Evolutionary conservation across 768 basidiomycete genomes (phyloP), one percentile per base, ranked within the genome.

Genomic region (Holtermanniella nyarrowii): DNA sequence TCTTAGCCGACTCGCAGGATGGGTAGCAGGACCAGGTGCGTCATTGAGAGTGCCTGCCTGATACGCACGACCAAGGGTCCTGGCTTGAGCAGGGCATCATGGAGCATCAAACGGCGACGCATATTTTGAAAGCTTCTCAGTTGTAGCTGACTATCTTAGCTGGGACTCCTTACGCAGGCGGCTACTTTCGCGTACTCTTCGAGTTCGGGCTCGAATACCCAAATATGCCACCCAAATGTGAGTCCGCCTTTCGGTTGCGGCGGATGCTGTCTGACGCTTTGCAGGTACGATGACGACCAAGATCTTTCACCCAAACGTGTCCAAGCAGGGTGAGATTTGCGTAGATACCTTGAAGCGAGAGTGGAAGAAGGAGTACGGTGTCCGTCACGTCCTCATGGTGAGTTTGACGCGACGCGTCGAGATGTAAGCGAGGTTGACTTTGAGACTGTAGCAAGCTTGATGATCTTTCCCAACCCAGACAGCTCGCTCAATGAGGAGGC

Each of bases 321-420:
- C 89, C 0, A 77, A 79, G 26, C 71, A 79, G 0, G 90, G 90
- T 14, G 90, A 95, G 72, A 96, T 96, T 60, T 96, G 90, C 69
- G 90, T 96, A 13, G 93, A 91, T 74, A 96, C 90, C 5, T 75
- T 96, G 22, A 96, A 95, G 78, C 93, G 95, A 71, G 89, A 93
- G 63, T 96, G 91, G 91, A 85, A 89, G 69, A 79, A 86, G 21
- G 79, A 82, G 12, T 91, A 88, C 62, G 91, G 91, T 45, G 88
- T 97, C 25, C 80, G 77, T 13, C 88, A 91, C 69, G 93, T 93
- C 53, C 78, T 93, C 14, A 83, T 88, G 52, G 69, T 60, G 26
- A 50, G 61, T 60, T 16, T 10, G 7, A 23, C 13, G 4, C 22
- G 18, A n/a, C n/a, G n/a, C n/a, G 10, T 42, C 44, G 22, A 18